Conservation (phyloP, 2,329 filamentous ascomycete species). For the Fusarium sp. region DNA sequence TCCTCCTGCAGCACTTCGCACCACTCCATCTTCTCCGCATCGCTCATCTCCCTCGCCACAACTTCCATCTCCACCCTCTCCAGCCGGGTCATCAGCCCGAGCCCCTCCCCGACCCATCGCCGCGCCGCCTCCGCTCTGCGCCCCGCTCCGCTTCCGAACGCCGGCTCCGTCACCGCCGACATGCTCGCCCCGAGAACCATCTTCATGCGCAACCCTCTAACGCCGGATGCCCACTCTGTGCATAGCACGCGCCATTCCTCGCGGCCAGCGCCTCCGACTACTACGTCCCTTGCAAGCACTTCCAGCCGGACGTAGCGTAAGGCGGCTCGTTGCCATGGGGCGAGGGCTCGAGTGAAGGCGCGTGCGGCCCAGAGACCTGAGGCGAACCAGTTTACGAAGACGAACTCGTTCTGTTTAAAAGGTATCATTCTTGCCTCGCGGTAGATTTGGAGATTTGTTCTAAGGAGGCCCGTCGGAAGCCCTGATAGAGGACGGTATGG, state of each 20-base stretch:
- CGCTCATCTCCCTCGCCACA: constrained; percentile 50
- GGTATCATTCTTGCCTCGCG: constrained; percentile 57
- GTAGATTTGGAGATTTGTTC: constrained; percentile 58
- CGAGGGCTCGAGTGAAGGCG: constrained; percentile 53
- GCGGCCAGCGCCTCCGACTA: constrained; percentile 43
- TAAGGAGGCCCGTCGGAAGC: constrained; percentile 58
- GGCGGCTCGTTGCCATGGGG: constrained; percentile 58
- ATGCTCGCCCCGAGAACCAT: constrained; percentile 50
- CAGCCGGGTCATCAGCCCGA: constrained; percentile 52
- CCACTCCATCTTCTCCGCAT: constrained; percentile 54
- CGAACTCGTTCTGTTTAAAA: constrained; percentile 61
- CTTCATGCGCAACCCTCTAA: constrained; percentile 58
- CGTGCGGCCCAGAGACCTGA: constrained; percentile 60
- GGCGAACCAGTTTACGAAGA: constrained; percentile 62
- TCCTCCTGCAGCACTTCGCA: constrained; percentile 51
- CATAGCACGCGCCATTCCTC: constrained; percentile 57
- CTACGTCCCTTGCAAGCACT: constrained; percentile 56
- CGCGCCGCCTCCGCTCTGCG: constrained; percentile 37
- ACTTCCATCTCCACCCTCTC: constrained; percentile 60
- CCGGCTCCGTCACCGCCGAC: constrained; percentile 42
- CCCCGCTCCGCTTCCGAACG: constrained; percentile 33
- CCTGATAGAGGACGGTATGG: constrained; percentile 55
- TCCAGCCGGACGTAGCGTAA: constrained; percentile 60
- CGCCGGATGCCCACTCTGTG: constrained; percentile 51
- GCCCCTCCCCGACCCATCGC: constrained; percentile 47